A percentile compares a stretch with the other conserved stretches of the same genome.
Evolutionary conservation across 495 filamentous ascomycete species (phyloP).

Genomic region (Immersiella caudata): DNA sequence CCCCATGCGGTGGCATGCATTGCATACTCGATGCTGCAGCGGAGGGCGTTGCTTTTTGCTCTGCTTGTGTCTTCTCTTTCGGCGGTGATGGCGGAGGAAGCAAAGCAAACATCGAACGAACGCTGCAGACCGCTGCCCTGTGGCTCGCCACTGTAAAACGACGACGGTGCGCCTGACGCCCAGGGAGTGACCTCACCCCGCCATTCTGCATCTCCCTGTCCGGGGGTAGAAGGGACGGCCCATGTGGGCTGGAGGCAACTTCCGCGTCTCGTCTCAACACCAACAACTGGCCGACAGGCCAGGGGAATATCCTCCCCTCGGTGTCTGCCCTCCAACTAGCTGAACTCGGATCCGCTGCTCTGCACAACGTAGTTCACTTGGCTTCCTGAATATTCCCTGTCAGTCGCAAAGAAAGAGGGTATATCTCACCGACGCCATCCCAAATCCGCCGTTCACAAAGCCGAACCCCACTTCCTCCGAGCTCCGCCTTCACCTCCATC

Average conservation of each 20-base stretch:
- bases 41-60: neutral
- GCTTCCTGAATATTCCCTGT: neutral
- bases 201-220: too few species aligned
- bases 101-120: neutral
- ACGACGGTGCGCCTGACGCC: too few species aligned
- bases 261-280: neutral
- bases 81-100: neutral
- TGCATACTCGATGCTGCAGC: constrained; percentile 20
- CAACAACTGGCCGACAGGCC: neutral
- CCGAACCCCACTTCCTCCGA: neutral
- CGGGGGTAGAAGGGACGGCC: too few species aligned
- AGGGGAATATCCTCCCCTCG: neutral
- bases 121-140: too few species aligned
- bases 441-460: neutral
- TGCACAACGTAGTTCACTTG: neutral
- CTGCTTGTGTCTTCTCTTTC: neutral
- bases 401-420: neutral
- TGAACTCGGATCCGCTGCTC: neutral
- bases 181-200: too few species aligned
- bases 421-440: neutral
- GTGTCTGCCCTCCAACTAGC: neutral
- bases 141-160: too few species aligned
- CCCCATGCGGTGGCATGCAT: constrained; percentile 20
- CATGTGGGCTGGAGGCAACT: neutral
- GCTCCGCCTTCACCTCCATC: neutral